Evolutionary conservation across 2,329 filamentous ascomycete species (phyloP), one percentile per base, ranked within the genome.

Genomic region (Cordyceps militaris): DNA sequence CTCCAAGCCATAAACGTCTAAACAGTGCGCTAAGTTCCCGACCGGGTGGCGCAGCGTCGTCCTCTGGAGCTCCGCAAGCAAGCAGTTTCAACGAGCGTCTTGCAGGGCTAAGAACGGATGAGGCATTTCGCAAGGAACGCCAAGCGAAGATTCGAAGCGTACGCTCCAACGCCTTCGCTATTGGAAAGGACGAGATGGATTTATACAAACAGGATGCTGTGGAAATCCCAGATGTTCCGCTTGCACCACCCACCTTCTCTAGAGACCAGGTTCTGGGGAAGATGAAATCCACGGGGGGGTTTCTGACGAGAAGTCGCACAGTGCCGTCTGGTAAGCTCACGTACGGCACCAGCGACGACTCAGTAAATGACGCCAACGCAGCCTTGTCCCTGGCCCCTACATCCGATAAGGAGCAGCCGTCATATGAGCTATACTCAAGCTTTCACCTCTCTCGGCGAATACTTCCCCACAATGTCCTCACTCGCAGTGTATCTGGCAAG

Each of bases 381-480:
- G 21, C 28, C 9, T 59, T 61, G 0, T 57, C 65, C 4, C 60
- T 59, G 10, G 64, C 63, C 48, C 61, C 65, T 10, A 56, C 62
- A n/a, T 60, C 64, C 11, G 67, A 66, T 24, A 61, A 70, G 48
- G 62, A 66, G 47, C 61, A 63, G 21, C 71, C 80, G 1, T 80
- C 86, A 1, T 95, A 94, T 65, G 94, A 99, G 65, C 82, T 89
- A 2, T 96, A 92, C 70, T 97, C 94, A 6, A 84, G 85, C 30
- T 77, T 92, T 38, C 91, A 97, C 68, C 80, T 99, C 14, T 89
- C 88, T 4, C 91, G 86, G 61, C 85, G 94, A 32, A 86, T 91
- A 38, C 81, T 97, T 47, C 88, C 91, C 2, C 92, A 97, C 70
- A 82, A 83, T 23, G 86, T 88, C 19, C 77, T 99, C 23, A 85